Evolutionary conservation across 305 asterid species (phyloP), one percentile per base, ranked within the genome.

Genomic region (Fraxinus dipetala): DNA sequence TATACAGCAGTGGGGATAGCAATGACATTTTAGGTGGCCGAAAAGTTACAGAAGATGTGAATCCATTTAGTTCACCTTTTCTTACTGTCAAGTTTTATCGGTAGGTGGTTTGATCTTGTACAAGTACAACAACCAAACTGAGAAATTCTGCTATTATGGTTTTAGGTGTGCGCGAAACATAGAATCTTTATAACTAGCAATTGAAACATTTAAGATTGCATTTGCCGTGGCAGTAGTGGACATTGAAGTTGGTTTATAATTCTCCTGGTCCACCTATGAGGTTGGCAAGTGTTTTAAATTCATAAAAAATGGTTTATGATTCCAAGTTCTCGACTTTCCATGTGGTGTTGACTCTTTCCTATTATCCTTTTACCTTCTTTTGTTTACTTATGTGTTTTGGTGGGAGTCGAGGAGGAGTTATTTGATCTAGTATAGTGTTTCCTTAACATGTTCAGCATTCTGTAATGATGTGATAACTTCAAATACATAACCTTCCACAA

Each of bases 121-220:
- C 43, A 72, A 72, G 59, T 84, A 70, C 80, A 45, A 48, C 59
- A 56, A 51, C 32, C 59, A 70, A 79, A 73, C 77, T 76, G 82
- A 51, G 79, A 77, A 80, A 79, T 79, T 75, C 86, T 76, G 51
- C 82, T 80, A 61, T 79, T 26, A 54, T 82, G 54, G 75, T 30
- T 75, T 78, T 75, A 35, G 77, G 30, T 63, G 80, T 45, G 80
- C 38, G 76, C 38, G 81, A 28, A 78, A 22, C 35, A 31, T 54
- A 8, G 22, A 28, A 69, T 78, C 61, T 61, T 1, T 72, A 76
- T 78, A 38, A 73, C 31, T 56, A 9, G 30, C 78, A 22, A n/a
- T 7, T 24, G 28, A 36, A n/a, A 22, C 51, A 54, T 56, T 77
- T 26, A 56, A 48, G 43, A 28, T 51, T 61, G 35, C 51, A 75